phyloP scores from a whole-genome alignment of 139 green algal species.

The Nannochloris sp. region DNA sequence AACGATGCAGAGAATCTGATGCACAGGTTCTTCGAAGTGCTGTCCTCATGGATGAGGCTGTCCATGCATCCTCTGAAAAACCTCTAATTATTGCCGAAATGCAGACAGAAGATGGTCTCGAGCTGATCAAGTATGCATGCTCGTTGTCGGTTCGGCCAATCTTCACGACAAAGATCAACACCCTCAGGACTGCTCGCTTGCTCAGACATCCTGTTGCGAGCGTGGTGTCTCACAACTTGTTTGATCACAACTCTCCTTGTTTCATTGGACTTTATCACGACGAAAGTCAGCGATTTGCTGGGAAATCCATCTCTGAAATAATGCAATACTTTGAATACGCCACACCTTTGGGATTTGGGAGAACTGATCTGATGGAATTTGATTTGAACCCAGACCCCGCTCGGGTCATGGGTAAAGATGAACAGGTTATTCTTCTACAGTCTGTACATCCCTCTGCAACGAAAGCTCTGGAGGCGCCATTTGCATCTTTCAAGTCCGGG shows the following conservation, averaged over 20 bases:
- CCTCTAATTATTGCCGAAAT: slow-evolving; percentile 1
- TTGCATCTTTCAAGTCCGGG: no score
- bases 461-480: no score
- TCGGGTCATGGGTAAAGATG: not conserved
- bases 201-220: not conserved
- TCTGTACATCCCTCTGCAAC: not conserved
- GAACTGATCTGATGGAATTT: not conserved
- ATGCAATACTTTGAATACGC: slow-evolving; percentile 1
- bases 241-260: slow-evolving; percentile 9
- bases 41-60: slow-evolving; percentile 15
- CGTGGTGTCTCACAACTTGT: slow-evolving; percentile 3
- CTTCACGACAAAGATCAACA: slow-evolving; percentile 44
- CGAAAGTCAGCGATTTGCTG: not conserved
- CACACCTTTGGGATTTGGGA: not conserved
- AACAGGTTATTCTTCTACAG: not conserved
- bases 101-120: slow-evolving; percentile 19
- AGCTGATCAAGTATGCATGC: slow-evolving; percentile 43
- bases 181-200: slow-evolving; percentile 20
- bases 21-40: slow-evolving; percentile 6
- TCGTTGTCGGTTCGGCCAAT: slow-evolving; percentile 34
- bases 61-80: not conserved
- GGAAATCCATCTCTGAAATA: not conserved
- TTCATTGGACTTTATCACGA: not conserved
- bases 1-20: slow-evolving; percentile 1
- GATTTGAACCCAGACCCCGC: not conserved